These are phyloP conservation scores for Helicocarpus griseus DNA, from an alignment of 2,329 filamentous ascomycete species.

Conservation along the genomic window DNA sequence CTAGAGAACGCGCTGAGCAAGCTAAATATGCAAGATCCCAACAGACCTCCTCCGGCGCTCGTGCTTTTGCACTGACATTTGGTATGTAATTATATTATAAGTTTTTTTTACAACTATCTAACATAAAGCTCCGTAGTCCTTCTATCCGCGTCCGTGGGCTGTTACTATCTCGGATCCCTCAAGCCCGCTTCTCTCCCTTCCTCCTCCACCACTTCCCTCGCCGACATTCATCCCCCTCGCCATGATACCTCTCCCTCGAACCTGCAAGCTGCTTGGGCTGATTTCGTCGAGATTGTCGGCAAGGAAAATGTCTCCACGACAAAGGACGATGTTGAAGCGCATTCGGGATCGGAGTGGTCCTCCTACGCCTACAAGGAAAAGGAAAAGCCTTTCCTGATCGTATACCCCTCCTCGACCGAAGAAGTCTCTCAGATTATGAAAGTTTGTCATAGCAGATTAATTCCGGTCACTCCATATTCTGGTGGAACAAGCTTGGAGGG, in stretches of 20 bases:
- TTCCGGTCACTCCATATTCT: conserved; percentile 79
- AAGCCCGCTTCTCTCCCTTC: conserved; percentile 38
- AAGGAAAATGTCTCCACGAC: conserved; percentile 54
- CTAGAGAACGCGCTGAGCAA: conserved; percentile 50
- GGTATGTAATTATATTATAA: conserved; percentile 15
- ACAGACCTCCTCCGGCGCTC: conserved; percentile 26
- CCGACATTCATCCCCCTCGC: conserved; percentile 36
- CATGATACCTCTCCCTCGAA: conserved; percentile 49
- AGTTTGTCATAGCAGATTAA: conserved; percentile 67
- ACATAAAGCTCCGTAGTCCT: conserved; percentile 33
- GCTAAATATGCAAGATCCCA: conserved; percentile 39
- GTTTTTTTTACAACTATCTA: conserved; percentile 5
- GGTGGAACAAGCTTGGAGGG: conserved; percentile 86
- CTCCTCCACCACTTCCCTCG: conserved; percentile 50
- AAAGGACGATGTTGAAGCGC: conserved; percentile 43
- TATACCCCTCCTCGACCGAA: conserved; percentile 68
- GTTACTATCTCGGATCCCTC: conserved; percentile 47
- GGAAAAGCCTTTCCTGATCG: conserved; percentile 49
- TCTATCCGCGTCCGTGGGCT: conserved; percentile 40
- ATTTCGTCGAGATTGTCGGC: conserved; percentile 52
- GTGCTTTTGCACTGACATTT: conserved; percentile 28
- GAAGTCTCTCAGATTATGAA: conserved; percentile 84
- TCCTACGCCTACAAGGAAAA: conserved; percentile 37
- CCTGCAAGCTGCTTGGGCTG: conserved; percentile 55
- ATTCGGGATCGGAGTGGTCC: conserved; percentile 56